These are phyloP conservation scores for Phaffomyces opuntiae DNA, from an alignment of 805 yeast genomes.

Conservation along the genomic window DNA sequence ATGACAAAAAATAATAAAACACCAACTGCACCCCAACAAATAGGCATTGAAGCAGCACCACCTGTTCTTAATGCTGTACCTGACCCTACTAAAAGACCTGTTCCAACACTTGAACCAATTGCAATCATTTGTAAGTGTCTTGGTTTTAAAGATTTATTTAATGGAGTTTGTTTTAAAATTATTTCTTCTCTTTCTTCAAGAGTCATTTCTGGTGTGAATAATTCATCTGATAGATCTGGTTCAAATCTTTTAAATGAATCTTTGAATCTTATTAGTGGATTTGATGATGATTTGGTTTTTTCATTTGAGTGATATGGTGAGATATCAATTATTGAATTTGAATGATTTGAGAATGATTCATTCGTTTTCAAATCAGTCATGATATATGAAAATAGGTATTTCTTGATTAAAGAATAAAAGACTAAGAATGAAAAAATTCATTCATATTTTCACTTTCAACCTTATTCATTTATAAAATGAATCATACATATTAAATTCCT, in stretches of 20 bases:
- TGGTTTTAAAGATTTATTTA: constrained; percentile 44
- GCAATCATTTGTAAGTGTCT: constrained; percentile 65
- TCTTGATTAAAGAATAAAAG: too few species aligned
- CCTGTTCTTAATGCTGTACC: constrained; percentile 52
- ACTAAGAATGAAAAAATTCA: too few species aligned
- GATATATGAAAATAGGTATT: too few species aligned
- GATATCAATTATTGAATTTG: background rate
- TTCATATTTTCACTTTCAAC: too few species aligned
- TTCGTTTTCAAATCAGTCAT: background rate
- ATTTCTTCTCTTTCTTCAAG: constrained; percentile 37
- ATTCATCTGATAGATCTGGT: constrained; percentile 29
- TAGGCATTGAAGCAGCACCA: constrained; percentile 59
- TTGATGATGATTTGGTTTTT: background rate
- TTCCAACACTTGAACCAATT: constrained; percentile 62
- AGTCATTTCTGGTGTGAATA: constrained; percentile 30
- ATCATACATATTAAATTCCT: too few species aligned
- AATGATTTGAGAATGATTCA: background rate
- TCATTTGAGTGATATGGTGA: constrained; percentile 2
- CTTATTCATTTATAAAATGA: too few species aligned
- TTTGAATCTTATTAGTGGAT: constrained; percentile 6
- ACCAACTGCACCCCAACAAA: constrained; percentile 49
- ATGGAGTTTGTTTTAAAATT: constrained; percentile 47
- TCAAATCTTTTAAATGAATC: constrained; percentile 25
- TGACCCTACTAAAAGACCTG: constrained; percentile 62
- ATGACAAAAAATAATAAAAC: constrained; percentile 51